Evolutionary conservation across 73 alveolate genomes (phyloP).

Genomic region (Symbiodinium natans): DNA sequence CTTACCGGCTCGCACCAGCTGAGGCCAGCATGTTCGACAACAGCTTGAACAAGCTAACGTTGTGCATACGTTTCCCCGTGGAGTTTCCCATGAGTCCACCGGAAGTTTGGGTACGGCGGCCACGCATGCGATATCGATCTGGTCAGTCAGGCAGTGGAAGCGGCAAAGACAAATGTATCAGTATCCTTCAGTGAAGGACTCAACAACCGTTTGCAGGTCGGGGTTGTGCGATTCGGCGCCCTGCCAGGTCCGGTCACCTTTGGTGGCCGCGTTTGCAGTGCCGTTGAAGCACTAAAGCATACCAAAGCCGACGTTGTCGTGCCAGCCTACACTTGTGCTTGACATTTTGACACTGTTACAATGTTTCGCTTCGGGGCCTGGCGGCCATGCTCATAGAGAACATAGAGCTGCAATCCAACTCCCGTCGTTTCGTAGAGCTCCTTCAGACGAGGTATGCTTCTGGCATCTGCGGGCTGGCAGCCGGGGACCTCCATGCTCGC

Average conservation of each 20-base stretch:
- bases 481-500: slow-evolving; percentile 84
- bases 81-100: slow-evolving; percentile 84
- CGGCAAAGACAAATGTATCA: no score
- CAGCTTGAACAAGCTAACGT: slow-evolving; percentile 47
- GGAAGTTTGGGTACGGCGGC: slow-evolving; percentile 78
- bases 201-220: background rate
- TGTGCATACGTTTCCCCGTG: slow-evolving; percentile 84
- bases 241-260: slow-evolving; percentile 77
- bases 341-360: no score
- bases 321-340: background rate
- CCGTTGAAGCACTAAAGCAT: background rate
- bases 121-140: slow-evolving; percentile 58
- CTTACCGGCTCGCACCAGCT: no score
- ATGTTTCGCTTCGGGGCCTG: no score
- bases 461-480: slow-evolving; percentile 90
- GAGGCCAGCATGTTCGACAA: slow-evolving; percentile 88
- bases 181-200: no score
- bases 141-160: background rate
- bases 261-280: slow-evolving; percentile 79
- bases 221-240: background rate
- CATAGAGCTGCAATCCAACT: no score
- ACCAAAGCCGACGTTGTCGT: background rate
- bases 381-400: no score
- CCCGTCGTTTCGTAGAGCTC: no score
- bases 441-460: slow-evolving; percentile 12